Conservation (phyloP, 2,329 filamentous ascomycete genomes). For the Diaporthe capsici region DNA sequence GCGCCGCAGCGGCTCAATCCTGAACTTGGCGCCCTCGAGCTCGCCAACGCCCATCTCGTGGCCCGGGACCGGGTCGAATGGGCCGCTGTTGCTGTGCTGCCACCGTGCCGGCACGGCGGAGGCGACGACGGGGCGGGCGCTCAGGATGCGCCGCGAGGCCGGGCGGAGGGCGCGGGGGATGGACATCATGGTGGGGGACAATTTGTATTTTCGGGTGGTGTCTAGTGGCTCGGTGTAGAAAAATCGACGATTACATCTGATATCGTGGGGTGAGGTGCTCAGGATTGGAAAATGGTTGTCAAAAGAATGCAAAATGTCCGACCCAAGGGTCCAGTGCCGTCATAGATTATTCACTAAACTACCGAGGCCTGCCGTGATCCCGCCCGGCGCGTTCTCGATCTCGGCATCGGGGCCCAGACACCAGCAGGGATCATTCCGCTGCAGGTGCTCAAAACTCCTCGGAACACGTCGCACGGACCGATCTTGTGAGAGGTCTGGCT, state of each 20-base stretch:
- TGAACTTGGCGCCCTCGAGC: conserved; percentile 88
- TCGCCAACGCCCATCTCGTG: conserved; percentile 85
- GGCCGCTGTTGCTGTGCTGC: conserved; percentile 41
- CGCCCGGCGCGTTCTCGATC: conserved; percentile 35
- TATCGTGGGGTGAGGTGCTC: neutral
- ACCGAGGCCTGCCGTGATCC: conserved; percentile 37
- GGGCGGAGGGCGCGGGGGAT: conserved; percentile 39
- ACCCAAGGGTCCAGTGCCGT: conserved; percentile 33
- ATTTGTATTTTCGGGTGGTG: neutral
- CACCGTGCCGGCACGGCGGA: conserved; percentile 33
- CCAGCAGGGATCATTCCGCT: conserved; percentile 23
- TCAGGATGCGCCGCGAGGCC: conserved; percentile 43
- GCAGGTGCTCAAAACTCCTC: neutral
- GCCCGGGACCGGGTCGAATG: conserved; percentile 48
- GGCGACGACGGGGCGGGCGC: conserved; percentile 34
- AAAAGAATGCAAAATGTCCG: neutral
- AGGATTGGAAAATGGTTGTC: neutral
- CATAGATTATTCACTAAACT: conserved; percentile 37
- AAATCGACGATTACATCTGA: neutral
- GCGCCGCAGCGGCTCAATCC: conserved; percentile 89
- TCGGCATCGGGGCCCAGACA: conserved; percentile 39
- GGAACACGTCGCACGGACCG: conserved; percentile 24
- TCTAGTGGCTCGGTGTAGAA: neutral
- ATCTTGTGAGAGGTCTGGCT: neutral
- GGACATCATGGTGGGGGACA: conserved; percentile 23